phyloP scores from a whole-genome alignment of 2,329 filamentous ascomycete genomes.

The Talaromyces atroroseus region DNA sequence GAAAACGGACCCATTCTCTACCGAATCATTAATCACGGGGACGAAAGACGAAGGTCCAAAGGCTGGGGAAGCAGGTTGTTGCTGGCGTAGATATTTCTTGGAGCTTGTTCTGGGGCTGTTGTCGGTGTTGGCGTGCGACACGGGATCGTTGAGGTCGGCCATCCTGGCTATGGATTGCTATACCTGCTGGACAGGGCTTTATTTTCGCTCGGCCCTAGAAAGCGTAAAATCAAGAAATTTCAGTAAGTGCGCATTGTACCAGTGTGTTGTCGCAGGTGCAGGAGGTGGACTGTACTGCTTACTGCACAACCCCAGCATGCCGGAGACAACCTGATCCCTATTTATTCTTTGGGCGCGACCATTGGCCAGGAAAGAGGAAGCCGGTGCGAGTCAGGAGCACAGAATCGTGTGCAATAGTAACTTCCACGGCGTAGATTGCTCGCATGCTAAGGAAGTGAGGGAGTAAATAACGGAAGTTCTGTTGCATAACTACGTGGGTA shows the following conservation, averaged over 20 bases:
- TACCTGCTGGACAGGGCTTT: not conserved
- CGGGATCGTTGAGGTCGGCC: slow-evolving; percentile 1
- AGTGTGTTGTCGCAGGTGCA: not conserved
- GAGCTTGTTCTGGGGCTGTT: slow-evolving; percentile 8
- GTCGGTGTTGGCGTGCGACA: not conserved
- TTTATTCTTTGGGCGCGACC: not conserved
- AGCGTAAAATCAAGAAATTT: not conserved
- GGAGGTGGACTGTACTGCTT: not conserved
- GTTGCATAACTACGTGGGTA: not conserved
- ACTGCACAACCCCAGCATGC: not conserved
- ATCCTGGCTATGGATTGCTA: not conserved
- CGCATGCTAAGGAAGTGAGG: not conserved
- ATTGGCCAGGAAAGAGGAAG: not conserved
- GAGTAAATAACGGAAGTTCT: not conserved
- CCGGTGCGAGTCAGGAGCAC: not conserved
- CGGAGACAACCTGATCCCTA: not conserved
- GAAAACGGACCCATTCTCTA: not conserved
- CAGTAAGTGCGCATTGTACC: not conserved
- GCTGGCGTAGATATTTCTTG: slow-evolving; percentile 8
- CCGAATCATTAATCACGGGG: slow-evolving; percentile 1
- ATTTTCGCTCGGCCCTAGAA: not conserved
- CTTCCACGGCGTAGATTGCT: not conserved
- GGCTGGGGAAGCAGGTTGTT: not conserved
- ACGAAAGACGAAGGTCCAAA: not conserved
- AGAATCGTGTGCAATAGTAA: not conserved